Evolutionary conservation across 768 basidiomycete species (phyloP).

Genomic region (Lactifluus subvellereus): DNA sequence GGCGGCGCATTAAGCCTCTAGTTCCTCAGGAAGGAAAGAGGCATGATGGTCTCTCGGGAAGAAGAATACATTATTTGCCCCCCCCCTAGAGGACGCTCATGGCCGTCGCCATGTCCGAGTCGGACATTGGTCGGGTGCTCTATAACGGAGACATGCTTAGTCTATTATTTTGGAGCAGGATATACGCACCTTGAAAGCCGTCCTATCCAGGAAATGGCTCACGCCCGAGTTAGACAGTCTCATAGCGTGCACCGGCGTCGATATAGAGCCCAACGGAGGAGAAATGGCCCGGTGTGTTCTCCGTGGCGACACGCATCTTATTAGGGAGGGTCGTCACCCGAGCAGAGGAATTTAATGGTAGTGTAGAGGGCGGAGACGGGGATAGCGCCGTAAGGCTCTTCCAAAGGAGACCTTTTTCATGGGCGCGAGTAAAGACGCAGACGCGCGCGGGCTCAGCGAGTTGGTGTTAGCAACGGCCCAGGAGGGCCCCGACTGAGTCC

Average conservation of each 20-base stretch:
- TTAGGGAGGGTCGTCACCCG: constrained; percentile 85
- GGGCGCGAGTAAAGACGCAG: background rate
- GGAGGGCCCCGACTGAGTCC: no score
- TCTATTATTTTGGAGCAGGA: background rate
- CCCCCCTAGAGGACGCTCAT: constrained; percentile 77
- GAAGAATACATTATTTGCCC: constrained; percentile 90
- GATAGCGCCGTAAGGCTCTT: constrained; percentile 12
- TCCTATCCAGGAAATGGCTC: constrained; percentile 88
- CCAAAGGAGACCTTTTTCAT: constrained; percentile 20
- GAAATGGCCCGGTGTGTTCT: constrained; percentile 88
- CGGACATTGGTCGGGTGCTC: constrained; percentile 71
- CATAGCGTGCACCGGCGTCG: constrained; percentile 90
- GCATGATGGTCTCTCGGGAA: constrained; percentile 85
- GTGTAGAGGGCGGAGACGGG: constrained; percentile 17
- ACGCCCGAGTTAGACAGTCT: constrained; percentile 72
- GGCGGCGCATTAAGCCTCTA: constrained; percentile 78
- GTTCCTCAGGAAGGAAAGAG: constrained; percentile 66
- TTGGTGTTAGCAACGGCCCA: no score
- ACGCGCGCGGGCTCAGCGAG: no score
- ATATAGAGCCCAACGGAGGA: constrained; percentile 90
- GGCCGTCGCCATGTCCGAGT: constrained; percentile 71
- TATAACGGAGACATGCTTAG: constrained; percentile 30
- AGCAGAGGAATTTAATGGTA: constrained; percentile 33
- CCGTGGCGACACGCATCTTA: constrained; percentile 87
- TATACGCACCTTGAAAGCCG: constrained; percentile 86